Base-by-base conservation (phyloP, 2,329 filamentous ascomycete genomes). In the Aspergillus sp. region DNA sequence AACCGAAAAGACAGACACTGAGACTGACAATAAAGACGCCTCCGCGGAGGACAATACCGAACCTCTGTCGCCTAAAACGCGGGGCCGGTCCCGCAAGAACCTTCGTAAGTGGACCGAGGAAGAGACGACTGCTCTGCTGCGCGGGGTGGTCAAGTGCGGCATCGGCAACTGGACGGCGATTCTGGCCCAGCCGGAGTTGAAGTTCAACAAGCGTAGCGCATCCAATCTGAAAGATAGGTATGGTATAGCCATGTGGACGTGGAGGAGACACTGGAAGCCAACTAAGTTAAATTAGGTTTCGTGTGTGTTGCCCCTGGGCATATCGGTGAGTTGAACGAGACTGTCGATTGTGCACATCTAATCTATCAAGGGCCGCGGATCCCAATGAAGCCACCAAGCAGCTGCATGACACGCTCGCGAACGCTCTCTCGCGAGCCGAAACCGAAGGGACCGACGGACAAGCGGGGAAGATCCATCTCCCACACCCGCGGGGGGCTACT, bases 121-220 rank as follows among this genome's bases (percentile, higher is more conserved):
- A 63, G 86, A 89, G 71, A 88, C 86, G 0, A 78, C 77, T 27
- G 78, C 83, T 63, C 71, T 89, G 25, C 75, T 88, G 11, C 77
- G 81, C 59, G 86, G 86, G 0, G 86, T 88, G 8, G 79, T 82
- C 39, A 83, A 80, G 62, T 87, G 84, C 66, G 86, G 86, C 1
- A 84, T 88, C 61, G 86, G 86, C 3, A 86, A 81, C 63, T 89
- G 86, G 86, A 88, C 86, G 58, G 82, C 82, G 64, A 88, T 89
- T 17, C 70, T 88, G 25, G 77, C 83, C 3, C 82, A 84, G 64
- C 71, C 82, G 15, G 83, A 86, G 36, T 83, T 85, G 60, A 76
- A 75, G 3, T 88, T 89, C 68, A 79, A 85, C 61, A 78, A 81
- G 10, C 78, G 86, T 27, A 86, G 81, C n/a, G 82, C 85, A 8